Percentiles rank a stretch among this genome's conserved stretches.
Conservation (phyloP, 148 eudicot species). For the Rhododendron henanense region DNA sequence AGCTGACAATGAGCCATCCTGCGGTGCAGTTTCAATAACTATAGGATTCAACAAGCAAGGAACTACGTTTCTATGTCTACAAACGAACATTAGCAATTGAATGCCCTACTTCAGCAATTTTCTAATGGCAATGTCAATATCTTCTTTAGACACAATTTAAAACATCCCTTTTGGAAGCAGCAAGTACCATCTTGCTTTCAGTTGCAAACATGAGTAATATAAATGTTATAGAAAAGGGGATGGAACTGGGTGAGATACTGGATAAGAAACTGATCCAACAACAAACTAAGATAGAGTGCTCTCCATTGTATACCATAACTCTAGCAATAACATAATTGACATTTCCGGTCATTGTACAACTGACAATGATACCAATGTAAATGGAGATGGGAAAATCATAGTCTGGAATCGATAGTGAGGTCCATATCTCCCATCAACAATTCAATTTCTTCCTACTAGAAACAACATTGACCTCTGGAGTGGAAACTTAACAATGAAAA, state of each 20-base stretch:
- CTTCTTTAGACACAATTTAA: background rate
- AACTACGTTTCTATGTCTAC: background rate
- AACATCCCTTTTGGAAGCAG: background rate
- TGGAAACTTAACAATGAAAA: background rate
- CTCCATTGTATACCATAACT: background rate
- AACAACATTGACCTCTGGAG: background rate
- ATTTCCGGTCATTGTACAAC: background rate
- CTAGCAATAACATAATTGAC: background rate
- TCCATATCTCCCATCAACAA: background rate
- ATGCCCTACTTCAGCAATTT: background rate
- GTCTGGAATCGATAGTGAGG: background rate
- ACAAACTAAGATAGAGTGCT: background rate
- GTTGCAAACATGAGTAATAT: background rate
- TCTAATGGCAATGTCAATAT: background rate
- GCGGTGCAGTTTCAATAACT: background rate
- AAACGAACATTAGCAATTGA: background rate
- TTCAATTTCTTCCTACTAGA: background rate
- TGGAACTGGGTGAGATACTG: background rate
- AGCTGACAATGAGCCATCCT: background rate
- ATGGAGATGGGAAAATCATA: background rate
- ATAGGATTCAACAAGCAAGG: background rate
- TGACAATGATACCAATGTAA: background rate
- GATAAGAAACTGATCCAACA: background rate
- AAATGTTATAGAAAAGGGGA: background rate
- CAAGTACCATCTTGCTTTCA: background rate